Conservation (phyloP, 495 filamentous ascomycete genomes). For the Penicillium diatomitis region DNA sequence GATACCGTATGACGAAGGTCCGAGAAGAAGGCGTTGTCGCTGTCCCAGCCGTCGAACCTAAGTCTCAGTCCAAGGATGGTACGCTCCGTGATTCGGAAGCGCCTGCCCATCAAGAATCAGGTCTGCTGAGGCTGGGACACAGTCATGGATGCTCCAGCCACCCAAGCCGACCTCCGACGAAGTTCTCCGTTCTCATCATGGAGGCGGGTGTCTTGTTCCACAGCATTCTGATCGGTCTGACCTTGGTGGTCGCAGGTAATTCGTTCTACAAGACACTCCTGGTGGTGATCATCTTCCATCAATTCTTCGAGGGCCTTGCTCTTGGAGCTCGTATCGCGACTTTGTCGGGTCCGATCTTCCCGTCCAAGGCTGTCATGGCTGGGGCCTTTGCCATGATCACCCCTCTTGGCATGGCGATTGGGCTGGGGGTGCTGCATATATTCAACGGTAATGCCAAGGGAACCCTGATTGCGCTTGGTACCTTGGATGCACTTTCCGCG, state of each 20-base stretch:
- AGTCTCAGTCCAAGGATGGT: no score
- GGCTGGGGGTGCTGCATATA: conserved; percentile 31
- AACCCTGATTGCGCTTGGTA: conserved; percentile 32
- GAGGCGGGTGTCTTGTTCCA: conserved; percentile 68
- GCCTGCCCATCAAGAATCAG: conserved; percentile 3
- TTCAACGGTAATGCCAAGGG: conserved; percentile 30
- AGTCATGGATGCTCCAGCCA: conserved; percentile 19
- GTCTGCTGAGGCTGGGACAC: conserved; percentile 19
- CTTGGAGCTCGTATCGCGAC: conserved; percentile 67
- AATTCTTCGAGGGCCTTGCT: conserved; percentile 58
- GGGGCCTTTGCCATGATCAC: conserved; percentile 32
- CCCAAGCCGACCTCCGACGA: conserved; percentile 29
- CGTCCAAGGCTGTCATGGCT: conserved; percentile 32
- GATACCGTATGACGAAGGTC: conserved; percentile 38
- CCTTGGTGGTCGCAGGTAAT: conserved; percentile 30
- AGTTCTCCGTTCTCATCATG: conserved; percentile 52
- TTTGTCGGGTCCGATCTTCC: conserved; percentile 42
- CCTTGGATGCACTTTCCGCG: conserved; percentile 37
- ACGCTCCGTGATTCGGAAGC: conserved; percentile 1
- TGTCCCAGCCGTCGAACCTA: background rate
- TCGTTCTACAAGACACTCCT: conserved; percentile 59
- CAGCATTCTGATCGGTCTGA: conserved; percentile 42
- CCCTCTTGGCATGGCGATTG: conserved; percentile 38
- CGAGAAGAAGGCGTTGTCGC: background rate
- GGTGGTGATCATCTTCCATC: conserved; percentile 67